phyloP scores from a whole-genome alignment of 345 rosid species.

The thale cress (Arabidopsis thaliana) region DNA sequence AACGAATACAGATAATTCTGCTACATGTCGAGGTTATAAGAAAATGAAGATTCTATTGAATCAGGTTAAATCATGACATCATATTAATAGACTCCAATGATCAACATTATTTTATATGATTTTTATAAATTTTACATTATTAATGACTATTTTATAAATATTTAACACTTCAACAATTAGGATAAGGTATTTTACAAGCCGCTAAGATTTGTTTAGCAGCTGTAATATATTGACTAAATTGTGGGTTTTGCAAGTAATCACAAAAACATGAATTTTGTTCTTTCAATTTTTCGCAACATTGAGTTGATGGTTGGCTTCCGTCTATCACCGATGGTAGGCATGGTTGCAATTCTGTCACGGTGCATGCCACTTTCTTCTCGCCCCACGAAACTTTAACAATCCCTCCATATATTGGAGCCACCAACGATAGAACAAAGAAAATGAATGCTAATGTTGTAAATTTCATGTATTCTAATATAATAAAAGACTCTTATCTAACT shows the following conservation, averaged over 20 bases:
- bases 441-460: neutral
- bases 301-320: conserved; percentile 34
- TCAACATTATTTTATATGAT: neutral
- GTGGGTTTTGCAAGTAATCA: conserved; percentile 45
- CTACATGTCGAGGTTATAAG: neutral
- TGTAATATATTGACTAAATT: neutral
- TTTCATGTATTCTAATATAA: conserved; percentile 1
- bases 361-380: neutral
- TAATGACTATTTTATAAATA: neutral
- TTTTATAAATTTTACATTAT: neutral
- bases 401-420: neutral
- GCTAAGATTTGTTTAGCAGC: conserved; percentile 37
- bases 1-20: no score
- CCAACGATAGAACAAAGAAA: conserved; percentile 2
- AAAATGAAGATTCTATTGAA: neutral
- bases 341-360: neutral
- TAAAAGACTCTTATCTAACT: neutral
- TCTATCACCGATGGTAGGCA: conserved; percentile 43
- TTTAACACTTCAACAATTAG: conserved; percentile 46
- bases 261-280: conserved; percentile 63
- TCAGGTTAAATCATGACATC: neutral
- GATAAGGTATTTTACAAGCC: conserved; percentile 51
- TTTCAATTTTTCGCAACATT: conserved; percentile 57
- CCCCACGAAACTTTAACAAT: neutral
- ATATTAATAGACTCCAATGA: neutral